Evolutionary conservation across 495 filamentous ascomycete species (phyloP).

Genomic region (Tuber indicum): DNA sequence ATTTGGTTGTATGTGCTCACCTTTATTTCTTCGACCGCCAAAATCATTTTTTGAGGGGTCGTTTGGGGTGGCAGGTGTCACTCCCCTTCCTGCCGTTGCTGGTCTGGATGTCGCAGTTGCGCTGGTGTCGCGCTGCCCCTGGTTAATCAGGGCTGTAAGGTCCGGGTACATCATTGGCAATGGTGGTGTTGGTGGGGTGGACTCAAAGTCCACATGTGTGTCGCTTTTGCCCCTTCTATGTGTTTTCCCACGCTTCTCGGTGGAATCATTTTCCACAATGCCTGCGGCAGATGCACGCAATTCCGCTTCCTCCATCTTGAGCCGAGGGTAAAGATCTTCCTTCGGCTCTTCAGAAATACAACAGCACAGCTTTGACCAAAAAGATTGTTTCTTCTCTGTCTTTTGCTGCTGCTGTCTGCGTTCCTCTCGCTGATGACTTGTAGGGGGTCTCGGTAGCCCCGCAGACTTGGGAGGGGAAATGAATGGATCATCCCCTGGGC

Average conservation of each 20-base stretch:
- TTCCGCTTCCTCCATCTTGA: constrained; percentile 25
- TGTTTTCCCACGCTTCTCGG: not conserved
- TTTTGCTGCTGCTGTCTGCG: constrained; percentile 11
- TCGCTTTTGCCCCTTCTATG: constrained; percentile 18
- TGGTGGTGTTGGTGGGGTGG: constrained; percentile 37
- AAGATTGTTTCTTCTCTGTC: constrained; percentile 12
- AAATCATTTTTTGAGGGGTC: not conserved
- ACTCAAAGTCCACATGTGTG: constrained; percentile 17
- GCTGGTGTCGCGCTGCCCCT: not conserved
- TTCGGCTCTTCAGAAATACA: constrained; percentile 1
- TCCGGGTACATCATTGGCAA: constrained; percentile 41
- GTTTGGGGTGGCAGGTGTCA: constrained; percentile 26
- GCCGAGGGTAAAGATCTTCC: constrained; percentile 1
- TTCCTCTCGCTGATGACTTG: constrained; percentile 14
- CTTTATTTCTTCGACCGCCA: not conserved
- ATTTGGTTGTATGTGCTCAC: not conserved
- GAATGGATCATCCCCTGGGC: constrained; percentile 21
- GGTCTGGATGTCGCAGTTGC: constrained; percentile 38
- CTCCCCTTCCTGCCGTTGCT: constrained; percentile 23
- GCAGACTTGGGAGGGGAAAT: constrained; percentile 13
- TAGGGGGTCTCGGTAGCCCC: constrained; percentile 26
- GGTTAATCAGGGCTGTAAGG: constrained; percentile 11
- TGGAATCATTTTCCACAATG: constrained; percentile 20
- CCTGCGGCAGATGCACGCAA: constrained; percentile 30
- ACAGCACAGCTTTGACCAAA: constrained; percentile 27